Conservation (phyloP, 495 filamentous ascomycete genomes). For the Corynascus novoguineensis region DNA sequence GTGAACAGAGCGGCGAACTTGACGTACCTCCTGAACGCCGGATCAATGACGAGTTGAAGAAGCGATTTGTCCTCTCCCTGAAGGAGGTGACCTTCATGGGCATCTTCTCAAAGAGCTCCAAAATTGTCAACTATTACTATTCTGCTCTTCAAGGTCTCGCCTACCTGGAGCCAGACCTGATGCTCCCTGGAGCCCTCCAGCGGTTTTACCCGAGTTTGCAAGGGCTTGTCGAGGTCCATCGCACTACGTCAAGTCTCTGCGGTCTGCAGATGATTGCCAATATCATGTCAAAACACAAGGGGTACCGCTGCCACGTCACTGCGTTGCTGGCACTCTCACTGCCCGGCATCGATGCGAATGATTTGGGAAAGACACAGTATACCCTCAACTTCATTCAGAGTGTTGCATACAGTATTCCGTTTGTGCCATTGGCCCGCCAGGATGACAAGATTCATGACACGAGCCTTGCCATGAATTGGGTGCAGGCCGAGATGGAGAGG, state of each 20-base stretch:
- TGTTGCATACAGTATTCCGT: conserved; percentile 90
- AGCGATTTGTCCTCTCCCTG: conserved; percentile 83
- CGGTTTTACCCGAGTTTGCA: conserved; percentile 95
- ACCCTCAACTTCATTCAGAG: conserved; percentile 92
- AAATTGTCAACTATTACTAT: conserved; percentile 83
- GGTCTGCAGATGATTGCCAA: conserved; percentile 83
- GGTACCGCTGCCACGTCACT: conserved; percentile 91
- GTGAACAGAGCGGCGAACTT: conserved; percentile 87
- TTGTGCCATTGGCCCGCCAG: conserved; percentile 72
- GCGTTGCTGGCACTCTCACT: conserved; percentile 85
- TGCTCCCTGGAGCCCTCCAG: conserved; percentile 89
- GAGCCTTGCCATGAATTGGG: conserved; percentile 85
- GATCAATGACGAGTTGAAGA: conserved; percentile 74
- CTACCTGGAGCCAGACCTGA: conserved; percentile 85
- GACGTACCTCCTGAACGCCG: conserved; percentile 72
- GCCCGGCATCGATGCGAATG: conserved; percentile 95
- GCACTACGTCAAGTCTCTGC: conserved; percentile 88
- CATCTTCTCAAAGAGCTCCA: conserved; percentile 89
- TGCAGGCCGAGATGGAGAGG: conserved; percentile 83
- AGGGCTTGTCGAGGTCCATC: conserved; percentile 93
- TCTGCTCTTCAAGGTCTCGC: conserved; percentile 84
- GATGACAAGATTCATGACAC: conserved; percentile 64
- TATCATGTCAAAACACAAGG: conserved; percentile 84
- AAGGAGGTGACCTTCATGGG: conserved; percentile 97
- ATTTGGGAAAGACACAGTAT: conserved; percentile 92